Base-by-base conservation (phyloP, 2,329 filamentous ascomycete species). In the Xylaria sp. region DNA sequence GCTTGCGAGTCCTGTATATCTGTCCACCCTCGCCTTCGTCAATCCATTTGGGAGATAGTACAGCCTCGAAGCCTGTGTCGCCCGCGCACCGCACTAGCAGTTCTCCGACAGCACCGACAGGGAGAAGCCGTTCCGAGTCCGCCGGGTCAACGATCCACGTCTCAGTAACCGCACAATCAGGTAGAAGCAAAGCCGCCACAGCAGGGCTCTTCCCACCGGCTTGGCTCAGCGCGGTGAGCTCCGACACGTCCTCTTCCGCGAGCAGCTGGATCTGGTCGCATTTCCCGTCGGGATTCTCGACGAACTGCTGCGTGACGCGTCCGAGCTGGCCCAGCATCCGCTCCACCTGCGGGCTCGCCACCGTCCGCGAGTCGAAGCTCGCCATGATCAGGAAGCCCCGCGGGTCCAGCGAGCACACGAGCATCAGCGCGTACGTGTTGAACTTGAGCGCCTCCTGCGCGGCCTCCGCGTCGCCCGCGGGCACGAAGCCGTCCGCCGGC, bases 361-460 rank as follows among this genome's bases (percentile, higher is more conserved):
- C 78, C 0, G 80, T 78, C n/a, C 80, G 79, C 19, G 83, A 84
- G 63, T 89, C 85, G 62, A 87, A 87, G 62, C 85, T 86, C 0
- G 84, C 84, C 73, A 84, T 85, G 51, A 85, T 74, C 16, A 80
- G 69, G 64, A 88, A 82, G 1, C 80, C 78, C 55, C 76, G 73
- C 2, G 78, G 74, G 34, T 83, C 78, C 5, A 87, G 71, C 3
- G 81, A 84, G 66, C 85, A 88, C 39, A 87, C 85, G 18, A 88
- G 71, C 75, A 88, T 87, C 26, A 89, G 77, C 1, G 84, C 79
- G 64, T 87, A 87, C 0, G 77, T 80, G 66, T 80, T 81, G 65
- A 81, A 81, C 62, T 80, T 80, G 60, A 86, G 74, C 1, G 83
- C 84, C 60, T 87, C 84, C 42, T 81, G 77, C 0, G 82, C 83